Conservation (phyloP, 148 eudicot genomes). For the Arctostaphylos glauca region DNA sequence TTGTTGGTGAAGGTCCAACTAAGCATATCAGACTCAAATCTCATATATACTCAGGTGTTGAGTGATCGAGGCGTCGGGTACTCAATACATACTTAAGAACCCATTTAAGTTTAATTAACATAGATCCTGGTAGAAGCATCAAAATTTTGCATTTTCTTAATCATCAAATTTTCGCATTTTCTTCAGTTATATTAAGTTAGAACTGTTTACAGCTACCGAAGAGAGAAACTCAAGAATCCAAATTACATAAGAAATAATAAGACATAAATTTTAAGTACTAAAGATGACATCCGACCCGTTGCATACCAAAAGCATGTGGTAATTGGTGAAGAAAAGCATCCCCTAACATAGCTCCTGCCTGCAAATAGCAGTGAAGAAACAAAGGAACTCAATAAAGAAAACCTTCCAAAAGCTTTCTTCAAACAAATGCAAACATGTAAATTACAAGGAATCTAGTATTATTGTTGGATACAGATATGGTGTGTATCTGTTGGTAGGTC, state of each 20-base stretch:
- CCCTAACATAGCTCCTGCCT: conserved; percentile 99
- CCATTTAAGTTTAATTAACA: not conserved
- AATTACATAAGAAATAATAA: not conserved
- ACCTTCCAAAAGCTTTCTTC: not conserved
- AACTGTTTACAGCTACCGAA: not conserved
- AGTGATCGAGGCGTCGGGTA: not conserved
- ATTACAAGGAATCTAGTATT: not conserved
- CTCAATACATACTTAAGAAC: not conserved
- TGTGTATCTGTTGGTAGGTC: not conserved
- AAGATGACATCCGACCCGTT: conserved; percentile 11
- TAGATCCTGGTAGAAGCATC: not conserved
- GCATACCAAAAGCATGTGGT: conserved; percentile 87
- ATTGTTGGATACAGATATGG: not conserved
- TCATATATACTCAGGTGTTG: not conserved
- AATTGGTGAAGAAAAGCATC: conserved; percentile 98
- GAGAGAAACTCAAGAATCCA: not conserved
- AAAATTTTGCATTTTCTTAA: not conserved
- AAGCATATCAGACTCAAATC: not conserved
- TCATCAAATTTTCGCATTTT: not conserved
- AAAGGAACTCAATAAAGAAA: not conserved
- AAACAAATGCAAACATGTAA: not conserved
- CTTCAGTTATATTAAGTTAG: not conserved
- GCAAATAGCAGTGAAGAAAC: conserved; percentile 24
- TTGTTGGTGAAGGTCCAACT: not conserved
- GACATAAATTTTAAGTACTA: conserved; percentile 6